These are phyloP conservation scores for Rhynchospora tenuis DNA, from an alignment of 176 grass and related monocot genomes.

Conservation along the genomic window DNA sequence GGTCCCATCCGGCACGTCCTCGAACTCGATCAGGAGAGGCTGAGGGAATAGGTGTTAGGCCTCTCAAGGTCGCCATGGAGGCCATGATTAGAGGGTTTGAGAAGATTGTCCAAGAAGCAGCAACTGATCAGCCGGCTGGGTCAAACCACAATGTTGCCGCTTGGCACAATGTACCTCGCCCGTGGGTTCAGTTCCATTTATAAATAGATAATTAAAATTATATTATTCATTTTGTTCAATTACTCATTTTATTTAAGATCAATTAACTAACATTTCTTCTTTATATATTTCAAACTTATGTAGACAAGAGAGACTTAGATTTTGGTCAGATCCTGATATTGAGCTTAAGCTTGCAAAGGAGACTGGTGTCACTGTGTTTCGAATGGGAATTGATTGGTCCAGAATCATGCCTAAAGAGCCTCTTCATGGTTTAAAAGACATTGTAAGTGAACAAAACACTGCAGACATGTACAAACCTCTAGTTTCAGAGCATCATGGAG, in stretches of 20 bases:
- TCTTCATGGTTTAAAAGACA: slow-evolving; percentile 40
- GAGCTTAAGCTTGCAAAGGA: slow-evolving; percentile 93
- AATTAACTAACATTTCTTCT: not conserved
- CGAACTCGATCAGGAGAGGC: not conserved
- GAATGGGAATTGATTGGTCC: slow-evolving; percentile 93
- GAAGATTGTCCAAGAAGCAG: slow-evolving; percentile 38
- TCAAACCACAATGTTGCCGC: slow-evolving; percentile 70
- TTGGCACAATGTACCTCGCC: slow-evolving; percentile 89
- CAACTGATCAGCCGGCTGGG: slow-evolving; percentile 16
- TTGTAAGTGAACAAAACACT: slow-evolving; percentile 35
- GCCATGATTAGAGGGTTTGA: slow-evolving; percentile 80
- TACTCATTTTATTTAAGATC: not conserved
- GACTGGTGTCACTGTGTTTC: slow-evolving; percentile 64
- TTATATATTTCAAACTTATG: slow-evolving; percentile 9
- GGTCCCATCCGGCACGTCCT: slow-evolving; percentile 42
- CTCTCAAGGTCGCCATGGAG: slow-evolving; percentile 75
- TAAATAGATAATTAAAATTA: too few species aligned
- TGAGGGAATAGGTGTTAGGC: slow-evolving; percentile 28
- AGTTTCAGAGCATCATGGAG: not conserved
- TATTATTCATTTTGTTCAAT: not conserved
- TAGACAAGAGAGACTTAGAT: slow-evolving; percentile 85
- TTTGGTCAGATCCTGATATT: slow-evolving; percentile 94
- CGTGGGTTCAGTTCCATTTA: slow-evolving; percentile 37
- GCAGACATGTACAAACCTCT: not conserved
- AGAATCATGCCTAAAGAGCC: slow-evolving; percentile 79